Evolutionary conservation across 768 basidiomycete genomes (phyloP).

Genomic region (Xerocomellus chrysenteron): DNA sequence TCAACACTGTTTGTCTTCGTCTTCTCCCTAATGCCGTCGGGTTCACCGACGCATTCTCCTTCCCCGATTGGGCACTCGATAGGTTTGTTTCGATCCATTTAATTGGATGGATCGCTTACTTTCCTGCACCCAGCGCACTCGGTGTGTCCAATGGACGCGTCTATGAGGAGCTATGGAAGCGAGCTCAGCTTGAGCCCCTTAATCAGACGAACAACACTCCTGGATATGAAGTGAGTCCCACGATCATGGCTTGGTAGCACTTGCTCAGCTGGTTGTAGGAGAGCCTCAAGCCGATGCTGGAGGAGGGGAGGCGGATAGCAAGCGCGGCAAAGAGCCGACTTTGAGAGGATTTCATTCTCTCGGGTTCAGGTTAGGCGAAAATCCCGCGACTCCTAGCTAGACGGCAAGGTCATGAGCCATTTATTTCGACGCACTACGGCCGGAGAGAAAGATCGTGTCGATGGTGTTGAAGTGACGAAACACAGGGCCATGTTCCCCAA

Average conservation of each 20-base stretch:
- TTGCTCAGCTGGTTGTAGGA: constrained; percentile 12
- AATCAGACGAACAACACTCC: constrained; percentile 50
- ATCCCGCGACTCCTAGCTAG: too few species aligned
- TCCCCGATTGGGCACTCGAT: constrained; percentile 73
- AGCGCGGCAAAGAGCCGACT: constrained; percentile 18
- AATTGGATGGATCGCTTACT: background rate
- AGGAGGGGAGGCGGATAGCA: constrained; percentile 22
- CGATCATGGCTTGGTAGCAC: background rate
- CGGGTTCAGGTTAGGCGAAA: too few species aligned
- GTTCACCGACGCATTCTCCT: constrained; percentile 71
- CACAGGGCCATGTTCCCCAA: too few species aligned
- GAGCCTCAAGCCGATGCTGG: constrained; percentile 26
- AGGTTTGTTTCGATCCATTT: constrained; percentile 37
- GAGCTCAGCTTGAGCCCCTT: constrained; percentile 58
- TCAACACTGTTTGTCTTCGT: constrained; percentile 47
- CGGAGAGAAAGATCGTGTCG: too few species aligned
- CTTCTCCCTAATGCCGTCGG: constrained; percentile 66
- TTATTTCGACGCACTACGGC: too few species aligned
- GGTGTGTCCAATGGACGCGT: constrained; percentile 64
- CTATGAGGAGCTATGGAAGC: constrained; percentile 65
- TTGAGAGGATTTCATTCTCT: constrained; percentile 4
- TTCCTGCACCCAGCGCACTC: constrained; percentile 44
- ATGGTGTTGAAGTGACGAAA: too few species aligned
- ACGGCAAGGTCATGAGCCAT: too few species aligned
- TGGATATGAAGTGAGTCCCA: constrained; percentile 51